A percentile compares a stretch with the other conserved stretches of the same genome.
These are phyloP conservation scores for Triticum timopheevii DNA, from an alignment of 176 grass and related monocot genomes.

Conservation along the genomic window DNA sequence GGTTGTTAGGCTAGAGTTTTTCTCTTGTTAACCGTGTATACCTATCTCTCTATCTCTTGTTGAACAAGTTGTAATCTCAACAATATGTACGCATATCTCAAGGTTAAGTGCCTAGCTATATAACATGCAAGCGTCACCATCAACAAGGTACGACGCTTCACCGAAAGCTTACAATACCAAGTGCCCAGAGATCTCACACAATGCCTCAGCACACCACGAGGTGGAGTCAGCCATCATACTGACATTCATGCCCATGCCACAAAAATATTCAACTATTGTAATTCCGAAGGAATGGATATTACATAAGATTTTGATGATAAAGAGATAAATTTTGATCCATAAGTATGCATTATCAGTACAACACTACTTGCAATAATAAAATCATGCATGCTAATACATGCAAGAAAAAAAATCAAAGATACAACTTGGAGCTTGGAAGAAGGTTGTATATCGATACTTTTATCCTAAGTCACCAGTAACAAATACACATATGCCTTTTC, in stretches of 20 bases:
- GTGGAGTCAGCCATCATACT: constrained; percentile 99
- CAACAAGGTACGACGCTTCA: too few species aligned
- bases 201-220: constrained; percentile 82
- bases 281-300: constrained; percentile 46
- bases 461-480: neutral
- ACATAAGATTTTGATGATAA: constrained; percentile 12
- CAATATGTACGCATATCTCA: too few species aligned
- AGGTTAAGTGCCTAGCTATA: too few species aligned
- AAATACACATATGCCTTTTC: neutral
- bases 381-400: neutral
- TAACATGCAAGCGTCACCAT: too few species aligned
- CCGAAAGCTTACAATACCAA: constrained; percentile 29
- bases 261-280: constrained; percentile 90
- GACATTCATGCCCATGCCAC: constrained; percentile 96
- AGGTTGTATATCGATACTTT: neutral
- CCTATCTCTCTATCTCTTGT: too few species aligned
- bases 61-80: too few species aligned
- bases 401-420: neutral
- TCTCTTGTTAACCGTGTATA: too few species aligned
- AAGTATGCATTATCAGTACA: neutral
- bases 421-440: neutral
- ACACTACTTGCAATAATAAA: neutral
- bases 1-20: too few species aligned
- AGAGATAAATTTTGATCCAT: neutral
- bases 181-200: constrained; percentile 70